Evolutionary conservation across 2,329 filamentous ascomycete genomes (phyloP).

Genomic region (Hymenoscyphus scutula): DNA sequence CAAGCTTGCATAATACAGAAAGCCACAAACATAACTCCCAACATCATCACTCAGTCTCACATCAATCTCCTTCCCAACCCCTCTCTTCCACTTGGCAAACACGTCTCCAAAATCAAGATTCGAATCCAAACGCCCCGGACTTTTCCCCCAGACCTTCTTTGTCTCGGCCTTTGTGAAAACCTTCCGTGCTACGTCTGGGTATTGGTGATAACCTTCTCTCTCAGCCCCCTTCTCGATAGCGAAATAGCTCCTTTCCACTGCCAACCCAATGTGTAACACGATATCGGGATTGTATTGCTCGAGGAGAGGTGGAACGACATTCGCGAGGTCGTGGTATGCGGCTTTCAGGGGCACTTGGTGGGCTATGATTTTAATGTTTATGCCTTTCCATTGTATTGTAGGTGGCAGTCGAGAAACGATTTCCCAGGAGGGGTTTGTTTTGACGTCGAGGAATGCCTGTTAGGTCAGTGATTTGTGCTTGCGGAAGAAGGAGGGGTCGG

Average conservation of each 20-base stretch:
- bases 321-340: slow-evolving; percentile 63
- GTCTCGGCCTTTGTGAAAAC: slow-evolving; percentile 52
- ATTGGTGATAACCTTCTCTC: slow-evolving; percentile 61
- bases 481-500: background rate
- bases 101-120: slow-evolving; percentile 18
- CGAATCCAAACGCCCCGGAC: slow-evolving; percentile 18
- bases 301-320: slow-evolving; percentile 56
- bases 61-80: slow-evolving; percentile 9
- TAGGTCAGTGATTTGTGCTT: background rate
- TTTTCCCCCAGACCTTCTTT: slow-evolving; percentile 39
- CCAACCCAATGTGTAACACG: slow-evolving; percentile 78
- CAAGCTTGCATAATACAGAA: slow-evolving; percentile 69
- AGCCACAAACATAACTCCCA: slow-evolving; percentile 71
- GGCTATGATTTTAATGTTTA: slow-evolving; percentile 45
- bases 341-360: slow-evolving; percentile 67
- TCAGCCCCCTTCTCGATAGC: slow-evolving; percentile 60
- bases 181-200: slow-evolving; percentile 58
- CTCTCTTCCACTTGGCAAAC: slow-evolving; percentile 13
- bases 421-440: slow-evolving; percentile 74
- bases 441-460: slow-evolving; percentile 24
- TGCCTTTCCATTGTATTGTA: slow-evolving; percentile 51
- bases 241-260: slow-evolving; percentile 36
- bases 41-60: slow-evolving; percentile 50
- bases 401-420: slow-evolving; percentile 65
- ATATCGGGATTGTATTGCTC: slow-evolving; percentile 52